Percentiles rank a stretch among this genome's conserved stretches.
Evolutionary conservation across 2,329 filamentous ascomycete genomes (phyloP).

Genomic region (Botrytis pseudocinerea): DNA sequence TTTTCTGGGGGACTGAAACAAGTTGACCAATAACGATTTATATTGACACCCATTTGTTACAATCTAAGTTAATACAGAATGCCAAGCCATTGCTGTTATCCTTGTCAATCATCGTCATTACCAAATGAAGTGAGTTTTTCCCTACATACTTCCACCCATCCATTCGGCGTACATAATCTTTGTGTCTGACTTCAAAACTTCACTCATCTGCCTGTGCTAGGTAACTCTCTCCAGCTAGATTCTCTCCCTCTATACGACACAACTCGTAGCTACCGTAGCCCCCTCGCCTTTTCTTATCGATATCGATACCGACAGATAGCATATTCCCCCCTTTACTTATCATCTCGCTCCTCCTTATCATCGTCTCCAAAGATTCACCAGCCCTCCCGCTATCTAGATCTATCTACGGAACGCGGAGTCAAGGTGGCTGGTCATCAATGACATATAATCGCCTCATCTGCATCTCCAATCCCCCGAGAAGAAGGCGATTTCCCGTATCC

Average conservation of each 20-base stretch:
- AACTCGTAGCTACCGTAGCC: background rate
- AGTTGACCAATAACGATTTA: conserved; percentile 5
- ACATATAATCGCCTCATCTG: background rate
- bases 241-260: background rate
- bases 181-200: background rate
- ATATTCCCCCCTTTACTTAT: background rate
- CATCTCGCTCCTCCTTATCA: background rate
- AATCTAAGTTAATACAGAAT: background rate
- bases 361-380: background rate
- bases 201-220: background rate
- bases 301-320: background rate
- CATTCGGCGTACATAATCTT: background rate
- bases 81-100: background rate
- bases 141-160: background rate
- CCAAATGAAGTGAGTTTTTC: conserved; percentile 18
- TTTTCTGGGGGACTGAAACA: conserved; percentile 16
- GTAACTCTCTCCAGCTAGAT: background rate
- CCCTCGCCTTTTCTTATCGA: background rate
- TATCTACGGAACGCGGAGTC: background rate
- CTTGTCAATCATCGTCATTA: conserved; percentile 11
- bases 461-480: background rate
- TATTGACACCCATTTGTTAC: background rate
- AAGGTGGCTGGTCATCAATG: background rate
- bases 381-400: background rate
- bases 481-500: background rate